phyloP scores from a whole-genome alignment of 257 asterid species.

The Agastache rugosa region DNA sequence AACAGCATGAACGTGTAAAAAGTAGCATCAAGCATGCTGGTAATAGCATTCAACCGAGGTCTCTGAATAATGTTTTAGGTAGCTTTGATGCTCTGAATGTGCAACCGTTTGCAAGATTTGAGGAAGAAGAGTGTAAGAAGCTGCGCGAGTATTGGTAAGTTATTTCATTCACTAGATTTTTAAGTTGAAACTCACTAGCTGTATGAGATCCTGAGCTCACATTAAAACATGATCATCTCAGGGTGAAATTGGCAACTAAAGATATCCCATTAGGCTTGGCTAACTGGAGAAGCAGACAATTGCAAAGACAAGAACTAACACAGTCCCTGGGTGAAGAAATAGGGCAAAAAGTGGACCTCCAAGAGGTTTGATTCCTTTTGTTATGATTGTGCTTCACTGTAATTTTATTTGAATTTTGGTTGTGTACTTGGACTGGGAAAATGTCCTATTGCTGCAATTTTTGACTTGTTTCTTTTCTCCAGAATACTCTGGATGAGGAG shows the following conservation, averaged over 20 bases:
- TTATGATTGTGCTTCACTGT: constrained; percentile 22
- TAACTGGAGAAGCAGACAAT: constrained; percentile 60
- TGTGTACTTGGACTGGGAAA: background rate
- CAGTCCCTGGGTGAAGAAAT: constrained; percentile 67
- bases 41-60: constrained; percentile 72
- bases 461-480: background rate
- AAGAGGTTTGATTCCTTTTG: constrained; percentile 51
- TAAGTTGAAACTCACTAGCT: constrained; percentile 31
- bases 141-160: constrained; percentile 83
- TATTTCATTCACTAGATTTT: constrained; percentile 30
- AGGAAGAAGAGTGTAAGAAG: constrained; percentile 90
- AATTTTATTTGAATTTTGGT: constrained; percentile 26
- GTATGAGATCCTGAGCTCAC: constrained; percentile 29
- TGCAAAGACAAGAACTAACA: constrained; percentile 49
- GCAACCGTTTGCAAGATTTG: constrained; percentile 89
- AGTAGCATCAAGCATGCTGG: constrained; percentile 76
- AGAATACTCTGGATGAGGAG: constrained; percentile 41
- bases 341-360: constrained; percentile 52
- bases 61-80: constrained; percentile 81
- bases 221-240: constrained; percentile 36
- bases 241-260: constrained; percentile 75
- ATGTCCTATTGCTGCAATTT: background rate
- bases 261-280: constrained; percentile 68
- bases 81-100: constrained; percentile 67
- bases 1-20: constrained; percentile 82